Percentiles rank a stretch among this genome's conserved stretches.
Evolutionary conservation across 2,329 filamentous ascomycete genomes (phyloP).

Genomic region (Neodidymelliopsis sp.): DNA sequence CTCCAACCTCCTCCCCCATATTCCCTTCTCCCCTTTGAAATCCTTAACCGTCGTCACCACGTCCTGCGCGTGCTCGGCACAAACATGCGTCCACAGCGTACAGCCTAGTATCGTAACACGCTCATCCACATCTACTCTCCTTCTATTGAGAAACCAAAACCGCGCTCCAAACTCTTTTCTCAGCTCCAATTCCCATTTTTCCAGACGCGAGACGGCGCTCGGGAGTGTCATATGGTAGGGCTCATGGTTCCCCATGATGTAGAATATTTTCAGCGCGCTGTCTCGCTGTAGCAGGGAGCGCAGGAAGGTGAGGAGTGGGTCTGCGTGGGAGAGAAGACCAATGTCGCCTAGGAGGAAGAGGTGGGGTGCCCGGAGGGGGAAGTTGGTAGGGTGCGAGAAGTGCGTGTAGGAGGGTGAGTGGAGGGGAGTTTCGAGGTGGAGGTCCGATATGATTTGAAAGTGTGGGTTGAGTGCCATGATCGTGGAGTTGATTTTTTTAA

Average conservation of each 20-base stretch:
- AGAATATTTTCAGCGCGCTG: not conserved
- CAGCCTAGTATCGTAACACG: constrained; percentile 15
- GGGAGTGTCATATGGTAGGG: constrained; percentile 2
- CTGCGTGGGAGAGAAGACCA: not conserved
- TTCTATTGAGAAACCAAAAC: constrained; percentile 11
- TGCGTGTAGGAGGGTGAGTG: constrained; percentile 3
- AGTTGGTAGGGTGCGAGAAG: constrained; percentile 2
- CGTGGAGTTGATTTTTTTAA: no score
- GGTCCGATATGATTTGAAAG: constrained; percentile 18
- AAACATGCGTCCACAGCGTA: constrained; percentile 16
- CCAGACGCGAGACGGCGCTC: not conserved
- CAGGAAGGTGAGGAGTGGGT: constrained; percentile 6
- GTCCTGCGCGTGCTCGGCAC: not conserved
- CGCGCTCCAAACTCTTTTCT: not conserved
- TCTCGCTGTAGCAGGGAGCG: constrained; percentile 2
- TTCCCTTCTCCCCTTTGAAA: not conserved
- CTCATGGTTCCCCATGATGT: constrained; percentile 14
- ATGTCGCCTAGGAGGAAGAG: constrained; percentile 13
- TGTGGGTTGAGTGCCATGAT: no score
- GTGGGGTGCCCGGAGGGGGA: constrained; percentile 2
- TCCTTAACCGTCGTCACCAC: constrained; percentile 4
- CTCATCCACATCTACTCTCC: constrained; percentile 3
- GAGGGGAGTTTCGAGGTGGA: constrained; percentile 20
- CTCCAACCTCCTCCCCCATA: constrained; percentile 1
- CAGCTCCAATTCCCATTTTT: not conserved